A percentile compares a stretch with the other conserved stretches of the same genome.
phyloP scores from a whole-genome alignment of 1,139 yeast species.

The Suhomyces atakaporum region DNA sequence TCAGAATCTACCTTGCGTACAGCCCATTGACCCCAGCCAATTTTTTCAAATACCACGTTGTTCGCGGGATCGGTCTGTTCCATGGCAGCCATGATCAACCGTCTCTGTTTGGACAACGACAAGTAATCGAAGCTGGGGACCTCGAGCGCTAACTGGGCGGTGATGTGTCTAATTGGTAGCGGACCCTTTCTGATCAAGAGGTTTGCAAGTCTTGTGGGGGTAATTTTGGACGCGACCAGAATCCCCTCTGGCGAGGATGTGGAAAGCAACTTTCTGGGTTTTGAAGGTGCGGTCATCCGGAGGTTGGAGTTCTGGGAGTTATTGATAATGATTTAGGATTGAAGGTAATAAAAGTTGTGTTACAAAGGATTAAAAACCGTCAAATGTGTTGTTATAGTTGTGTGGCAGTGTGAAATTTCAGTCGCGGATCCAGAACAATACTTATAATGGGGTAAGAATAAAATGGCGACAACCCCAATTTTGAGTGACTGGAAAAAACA shows the following conservation, averaged over 20 bases:
- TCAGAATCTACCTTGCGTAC: constrained; percentile 60
- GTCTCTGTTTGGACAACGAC: constrained; percentile 83
- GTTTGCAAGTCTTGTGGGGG: constrained; percentile 75
- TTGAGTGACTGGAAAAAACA: no score
- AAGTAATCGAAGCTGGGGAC: constrained; percentile 79
- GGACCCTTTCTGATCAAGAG: constrained; percentile 78
- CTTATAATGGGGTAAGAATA: no score
- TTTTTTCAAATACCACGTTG: constrained; percentile 78
- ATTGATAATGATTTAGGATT: no score
- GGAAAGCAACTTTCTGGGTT: constrained; percentile 44
- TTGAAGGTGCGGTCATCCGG: constrained; percentile 3
- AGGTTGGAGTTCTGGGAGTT: constrained; percentile 1
- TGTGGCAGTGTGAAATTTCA: not conserved
- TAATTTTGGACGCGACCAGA: constrained; percentile 84
- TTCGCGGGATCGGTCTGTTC: constrained; percentile 63
- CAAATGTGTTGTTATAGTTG: not conserved
- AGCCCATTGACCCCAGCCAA: constrained; percentile 99
- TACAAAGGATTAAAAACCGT: no score
- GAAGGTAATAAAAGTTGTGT: no score
- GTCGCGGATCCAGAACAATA: no score
- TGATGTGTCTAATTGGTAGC: constrained; percentile 85
- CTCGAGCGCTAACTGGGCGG: constrained; percentile 72
- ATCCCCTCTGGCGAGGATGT: constrained; percentile 88
- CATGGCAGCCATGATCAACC: constrained; percentile 86
- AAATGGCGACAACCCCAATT: no score